Evolutionary conservation across 768 basidiomycete genomes (phyloP).

Genomic region (Boletus edulis): DNA sequence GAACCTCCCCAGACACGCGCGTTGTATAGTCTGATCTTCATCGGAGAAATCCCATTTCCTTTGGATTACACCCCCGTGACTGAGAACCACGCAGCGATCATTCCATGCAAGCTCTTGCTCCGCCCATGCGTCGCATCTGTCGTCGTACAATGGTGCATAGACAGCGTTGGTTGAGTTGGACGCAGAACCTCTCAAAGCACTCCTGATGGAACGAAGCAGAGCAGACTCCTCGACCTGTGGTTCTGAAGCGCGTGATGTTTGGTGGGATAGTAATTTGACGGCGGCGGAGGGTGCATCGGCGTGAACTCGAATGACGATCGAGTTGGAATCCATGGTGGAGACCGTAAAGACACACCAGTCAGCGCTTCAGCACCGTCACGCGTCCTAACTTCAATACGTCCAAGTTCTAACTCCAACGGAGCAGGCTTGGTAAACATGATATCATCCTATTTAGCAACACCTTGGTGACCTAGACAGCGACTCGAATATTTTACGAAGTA

Average conservation of each 20-base stretch:
- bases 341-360: too few relatives aligned
- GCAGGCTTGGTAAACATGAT: too few relatives aligned
- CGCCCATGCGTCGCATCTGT: slow-evolving; percentile 39
- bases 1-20: slow-evolving; percentile 75
- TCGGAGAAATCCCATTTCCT: slow-evolving; percentile 75
- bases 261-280: slow-evolving; percentile 37
- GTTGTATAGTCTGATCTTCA: slow-evolving; percentile 72
- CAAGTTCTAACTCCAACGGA: too few relatives aligned
- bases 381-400: too few relatives aligned
- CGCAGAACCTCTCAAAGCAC: slow-evolving; percentile 56
- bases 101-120: slow-evolving; percentile 75
- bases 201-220: slow-evolving; percentile 56
- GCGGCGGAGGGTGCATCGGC: slow-evolving; percentile 45
- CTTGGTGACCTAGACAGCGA: slow-evolving; percentile 2
- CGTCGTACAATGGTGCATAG: slow-evolving; percentile 41
- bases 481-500: slow-evolving; percentile 3
- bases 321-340: slow-evolving; percentile 16
- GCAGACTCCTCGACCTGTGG: slow-evolving; percentile 27
- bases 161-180: slow-evolving; percentile 41
- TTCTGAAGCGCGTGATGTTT: slow-evolving; percentile 15
- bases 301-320: slow-evolving; percentile 39
- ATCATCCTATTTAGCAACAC: too few relatives aligned
- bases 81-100: slow-evolving; percentile 57
- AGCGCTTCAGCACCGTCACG: too few relatives aligned
- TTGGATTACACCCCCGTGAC: slow-evolving; percentile 62